phyloP scores from a whole-genome alignment of 345 rosid species.

The Brassica juncea region DNA sequence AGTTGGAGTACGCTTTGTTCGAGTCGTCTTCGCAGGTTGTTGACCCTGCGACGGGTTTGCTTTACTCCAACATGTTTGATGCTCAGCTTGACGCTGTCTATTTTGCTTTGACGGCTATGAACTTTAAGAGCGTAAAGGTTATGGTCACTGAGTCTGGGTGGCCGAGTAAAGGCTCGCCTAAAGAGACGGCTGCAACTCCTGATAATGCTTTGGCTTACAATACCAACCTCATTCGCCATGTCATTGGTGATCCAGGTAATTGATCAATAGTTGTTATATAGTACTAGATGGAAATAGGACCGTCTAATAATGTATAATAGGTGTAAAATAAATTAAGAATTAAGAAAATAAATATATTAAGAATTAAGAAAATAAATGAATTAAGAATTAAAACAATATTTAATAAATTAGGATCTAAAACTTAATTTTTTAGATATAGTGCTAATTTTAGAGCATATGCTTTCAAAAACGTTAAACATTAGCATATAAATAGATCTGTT shows the following conservation, averaged over 20 bases:
- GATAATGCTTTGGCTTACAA: slow-evolving; percentile 83
- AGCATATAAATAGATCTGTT: background rate
- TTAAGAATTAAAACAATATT: too few relatives aligned
- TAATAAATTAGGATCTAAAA: background rate
- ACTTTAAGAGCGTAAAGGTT: slow-evolving; percentile 71
- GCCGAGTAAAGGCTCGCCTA: slow-evolving; percentile 84
- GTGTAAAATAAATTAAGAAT: too few relatives aligned
- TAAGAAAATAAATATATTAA: too few relatives aligned
- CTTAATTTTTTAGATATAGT: background rate
- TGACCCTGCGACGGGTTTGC: slow-evolving; percentile 83
- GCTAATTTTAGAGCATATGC: background rate
- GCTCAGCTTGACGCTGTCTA: slow-evolving; percentile 93
- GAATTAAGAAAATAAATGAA: too few relatives aligned
- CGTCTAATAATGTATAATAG: too few relatives aligned
- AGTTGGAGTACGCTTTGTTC: slow-evolving; percentile 78
- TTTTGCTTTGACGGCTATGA: slow-evolving; percentile 65
- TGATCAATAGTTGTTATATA: background rate
- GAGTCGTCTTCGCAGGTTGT: slow-evolving; percentile 73
- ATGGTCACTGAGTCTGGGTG: slow-evolving; percentile 95
- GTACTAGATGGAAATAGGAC: background rate
- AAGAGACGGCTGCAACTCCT: slow-evolving; percentile 88
- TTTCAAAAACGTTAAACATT: background rate
- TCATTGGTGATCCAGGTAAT: slow-evolving; percentile 59
- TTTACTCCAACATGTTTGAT: slow-evolving; percentile 95
- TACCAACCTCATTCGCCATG: slow-evolving; percentile 76